Evolutionary conservation across 192 early-diverging fungal species (phyloP), one percentile per base, ranked within the genome.

Genomic region (Gaertneriomyces sp.): DNA sequence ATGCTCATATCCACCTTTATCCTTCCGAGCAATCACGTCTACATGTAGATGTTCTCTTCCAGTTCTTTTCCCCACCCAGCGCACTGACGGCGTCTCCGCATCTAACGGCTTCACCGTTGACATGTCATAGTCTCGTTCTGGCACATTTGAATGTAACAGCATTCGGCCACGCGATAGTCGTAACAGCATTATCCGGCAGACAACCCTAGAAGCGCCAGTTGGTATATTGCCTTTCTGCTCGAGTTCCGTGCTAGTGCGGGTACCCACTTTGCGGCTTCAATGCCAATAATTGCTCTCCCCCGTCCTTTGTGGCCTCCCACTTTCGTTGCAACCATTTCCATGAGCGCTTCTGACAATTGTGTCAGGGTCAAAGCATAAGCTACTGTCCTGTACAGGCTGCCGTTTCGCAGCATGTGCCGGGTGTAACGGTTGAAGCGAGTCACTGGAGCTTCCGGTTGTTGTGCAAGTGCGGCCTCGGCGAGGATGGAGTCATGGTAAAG

Each of bases 401-500:
- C 77, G 10, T 43, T 14, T 19, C 45, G 69, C 11, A 87, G 70
- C 78, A 91, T 82, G 50, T 68, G 74, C 0, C 80, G 80, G 5
- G 88, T 89, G 73, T 94, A 98, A 64, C 86, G 78, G 75, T 91
- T 95, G 74, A 85, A 81, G 38, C 71, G 65, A 4, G 63, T 45
- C 2, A 66, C 58, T 4, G 68, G 53, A 14, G 61, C 45, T 61
- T 73, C 45, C 1, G 69, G 72, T 19, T 69, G 50, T 58, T 76
- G 77, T 8, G 52, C 74, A 64, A 55, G 76, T 43, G 61, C 76
- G 70, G 61, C 68, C 1, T 63, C 63, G 4, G 81, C 76, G 58
- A 93, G 76, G 47, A 98, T 86, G 14, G 88, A 79, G 73, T 98
- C 93, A 76, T 96, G 92, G 79, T 91, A 90, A 17, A 93, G 76